Evolutionary conservation across 1,139 yeast species (phyloP), one percentile per base, ranked within the genome.

Genomic region (Suhomyces atakaporum): DNA sequence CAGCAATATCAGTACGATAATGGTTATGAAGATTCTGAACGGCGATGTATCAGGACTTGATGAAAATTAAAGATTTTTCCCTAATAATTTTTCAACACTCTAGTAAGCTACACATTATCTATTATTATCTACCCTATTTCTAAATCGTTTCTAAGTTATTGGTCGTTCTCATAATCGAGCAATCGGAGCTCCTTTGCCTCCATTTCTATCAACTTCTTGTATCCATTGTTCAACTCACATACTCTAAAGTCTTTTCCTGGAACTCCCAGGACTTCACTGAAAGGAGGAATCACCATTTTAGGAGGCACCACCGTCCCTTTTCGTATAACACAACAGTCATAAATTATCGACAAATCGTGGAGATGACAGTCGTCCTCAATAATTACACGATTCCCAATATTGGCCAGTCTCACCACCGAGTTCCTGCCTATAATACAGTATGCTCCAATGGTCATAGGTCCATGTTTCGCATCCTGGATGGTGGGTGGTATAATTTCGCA

Each of bases 321-420:
- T 12, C 69, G 69, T 2, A 84, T 63, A 8, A 77, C 52, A 25
- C 81, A 81, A 47, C 86, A 79, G 48, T 83, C 89, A 45, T 79
- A 77, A 21, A 84, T 61, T n/a, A 79, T 69, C 5, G 75, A 63
- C 35, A 69, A 60, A 40, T 68, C 63, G 7, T 75, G 66, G 16
- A 76, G 44, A 0, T 40, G 33, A 40, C 77, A 72, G 25, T 62
- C 45, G 1, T 50, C 45, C 18, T 75, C 89, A 4, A 84, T 62
- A 7, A 63, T 45, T 20, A 84, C 84, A 35, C 84, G 56, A 42
- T 66, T 70, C 1, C 90, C 92, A 10, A 84, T 69, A 29, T 61
- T 65, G 2, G 75, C 76, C 58, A 73, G 69, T 14, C 65, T 57
- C 1, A 82, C 49, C 4, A 36, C 42, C 7, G 75, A 50, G 27